Evolutionary conservation across 169 alveolate species (phyloP).

Genomic region (Plasmodium vivax): DNA sequence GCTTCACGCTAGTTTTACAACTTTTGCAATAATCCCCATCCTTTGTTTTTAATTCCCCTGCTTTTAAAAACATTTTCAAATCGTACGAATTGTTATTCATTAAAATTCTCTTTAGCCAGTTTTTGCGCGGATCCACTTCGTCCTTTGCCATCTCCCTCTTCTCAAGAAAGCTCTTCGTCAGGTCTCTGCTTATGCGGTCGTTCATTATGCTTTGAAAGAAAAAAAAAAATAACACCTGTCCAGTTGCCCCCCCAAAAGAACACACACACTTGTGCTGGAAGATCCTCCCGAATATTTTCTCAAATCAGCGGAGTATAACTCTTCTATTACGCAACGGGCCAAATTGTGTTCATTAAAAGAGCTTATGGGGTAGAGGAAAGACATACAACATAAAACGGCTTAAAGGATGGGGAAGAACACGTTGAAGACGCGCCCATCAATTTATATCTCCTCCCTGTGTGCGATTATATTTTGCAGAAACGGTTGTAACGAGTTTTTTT

Average conservation of each 20-base stretch:
- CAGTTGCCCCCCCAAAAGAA: background rate
- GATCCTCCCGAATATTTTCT: background rate
- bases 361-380: background rate
- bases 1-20: constrained; percentile 34
- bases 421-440: background rate
- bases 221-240: background rate
- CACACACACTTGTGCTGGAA: background rate
- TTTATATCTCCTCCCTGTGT: background rate
- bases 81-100: constrained; percentile 42
- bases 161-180: constrained; percentile 29
- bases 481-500: background rate
- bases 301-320: background rate
- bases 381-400: background rate
- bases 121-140: constrained; percentile 55
- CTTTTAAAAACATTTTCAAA: constrained; percentile 53
- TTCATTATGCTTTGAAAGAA: constrained; percentile 6
- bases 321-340: background rate
- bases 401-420: background rate
- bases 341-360: background rate
- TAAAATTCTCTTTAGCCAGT: constrained; percentile 69
- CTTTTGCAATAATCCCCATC: constrained; percentile 36
- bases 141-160: constrained; percentile 62
- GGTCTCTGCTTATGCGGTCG: constrained; percentile 26
- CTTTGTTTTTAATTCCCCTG: constrained; percentile 32
- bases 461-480: background rate